Conservation (phyloP, 768 basidiomycete genomes). For the Boletus reticuloceps region DNA sequence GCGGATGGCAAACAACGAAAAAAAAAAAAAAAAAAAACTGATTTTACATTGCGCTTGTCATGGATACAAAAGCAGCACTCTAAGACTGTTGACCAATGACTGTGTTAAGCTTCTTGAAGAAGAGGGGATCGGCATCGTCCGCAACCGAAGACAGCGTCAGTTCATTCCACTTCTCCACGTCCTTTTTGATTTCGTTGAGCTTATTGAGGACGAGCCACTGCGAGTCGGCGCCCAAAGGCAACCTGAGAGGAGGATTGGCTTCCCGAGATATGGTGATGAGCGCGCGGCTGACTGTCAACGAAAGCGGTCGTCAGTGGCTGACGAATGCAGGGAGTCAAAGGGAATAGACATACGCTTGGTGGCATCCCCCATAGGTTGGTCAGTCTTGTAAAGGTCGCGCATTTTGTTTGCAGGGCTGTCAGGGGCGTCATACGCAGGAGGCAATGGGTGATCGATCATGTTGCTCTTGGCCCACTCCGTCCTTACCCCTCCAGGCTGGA, state of each 20-base stretch:
- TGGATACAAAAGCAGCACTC: too few species aligned
- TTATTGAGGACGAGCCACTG: constrained; percentile 16
- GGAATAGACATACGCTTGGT: constrained; percentile 8
- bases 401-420: constrained; percentile 16
- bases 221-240: constrained; percentile 20
- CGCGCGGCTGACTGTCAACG: constrained; percentile 11
- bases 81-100: background rate
- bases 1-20: too few species aligned
- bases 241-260: constrained; percentile 18
- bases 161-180: constrained; percentile 11
- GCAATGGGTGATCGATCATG: constrained; percentile 14
- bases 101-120: constrained; percentile 2
- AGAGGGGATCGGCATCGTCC: constrained; percentile 17
- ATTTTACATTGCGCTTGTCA: too few species aligned
- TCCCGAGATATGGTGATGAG: constrained; percentile 17
- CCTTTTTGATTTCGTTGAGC: constrained; percentile 15
- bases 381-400: constrained; percentile 4
- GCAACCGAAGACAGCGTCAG: constrained; percentile 18
- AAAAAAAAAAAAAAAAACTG: too few species aligned
- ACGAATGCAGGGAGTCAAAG: background rate
- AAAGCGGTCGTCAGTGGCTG: background rate
- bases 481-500: constrained; percentile 20
- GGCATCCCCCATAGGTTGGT: background rate
- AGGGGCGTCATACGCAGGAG: constrained; percentile 13
- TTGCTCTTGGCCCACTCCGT: constrained; percentile 21